phyloP scores from a whole-genome alignment of 768 basidiomycete genomes.

The Psilocybe cyanescens region DNA sequence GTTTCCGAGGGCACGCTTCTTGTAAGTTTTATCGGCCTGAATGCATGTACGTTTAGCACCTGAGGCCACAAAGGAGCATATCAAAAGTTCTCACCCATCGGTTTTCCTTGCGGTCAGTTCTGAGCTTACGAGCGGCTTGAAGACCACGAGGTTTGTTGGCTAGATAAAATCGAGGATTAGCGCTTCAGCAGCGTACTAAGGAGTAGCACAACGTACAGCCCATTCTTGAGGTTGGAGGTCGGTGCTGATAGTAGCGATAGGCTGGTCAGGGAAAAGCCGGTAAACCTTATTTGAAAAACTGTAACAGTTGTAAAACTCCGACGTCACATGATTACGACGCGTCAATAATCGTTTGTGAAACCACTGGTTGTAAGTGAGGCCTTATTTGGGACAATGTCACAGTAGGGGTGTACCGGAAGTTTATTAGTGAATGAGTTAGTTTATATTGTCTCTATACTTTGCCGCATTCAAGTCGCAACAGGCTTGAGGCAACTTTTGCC shows the following conservation, averaged over 20 bases:
- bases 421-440: neutral
- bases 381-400: neutral
- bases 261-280: slow-evolving; percentile 33
- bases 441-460: too few relatives aligned
- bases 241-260: slow-evolving; percentile 39
- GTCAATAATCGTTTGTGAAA: neutral
- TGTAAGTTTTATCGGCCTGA: slow-evolving; percentile 97
- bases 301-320: slow-evolving; percentile 35
- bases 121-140: slow-evolving; percentile 98
- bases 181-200: slow-evolving; percentile 12
- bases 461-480: too few relatives aligned
- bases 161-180: slow-evolving; percentile 33
- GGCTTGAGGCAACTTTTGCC: neutral
- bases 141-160: slow-evolving; percentile 99
- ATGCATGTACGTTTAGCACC: slow-evolving; percentile 12
- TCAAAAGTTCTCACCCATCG: slow-evolving; percentile 78
- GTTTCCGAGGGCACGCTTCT: slow-evolving; percentile 99
- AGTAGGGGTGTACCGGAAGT: neutral
- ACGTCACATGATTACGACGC: slow-evolving; percentile 20
- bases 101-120: slow-evolving; percentile 91
- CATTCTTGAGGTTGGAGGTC: slow-evolving; percentile 71
- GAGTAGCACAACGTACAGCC: slow-evolving; percentile 67
- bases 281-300: slow-evolving; percentile 54
- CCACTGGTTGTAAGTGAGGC: neutral
- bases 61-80: neutral